A percentile compares a stretch with the other conserved stretches of the same genome.
Evolutionary conservation across 768 basidiomycete genomes (phyloP).

Genomic region (Sistotremastrum niveocremeum): DNA sequence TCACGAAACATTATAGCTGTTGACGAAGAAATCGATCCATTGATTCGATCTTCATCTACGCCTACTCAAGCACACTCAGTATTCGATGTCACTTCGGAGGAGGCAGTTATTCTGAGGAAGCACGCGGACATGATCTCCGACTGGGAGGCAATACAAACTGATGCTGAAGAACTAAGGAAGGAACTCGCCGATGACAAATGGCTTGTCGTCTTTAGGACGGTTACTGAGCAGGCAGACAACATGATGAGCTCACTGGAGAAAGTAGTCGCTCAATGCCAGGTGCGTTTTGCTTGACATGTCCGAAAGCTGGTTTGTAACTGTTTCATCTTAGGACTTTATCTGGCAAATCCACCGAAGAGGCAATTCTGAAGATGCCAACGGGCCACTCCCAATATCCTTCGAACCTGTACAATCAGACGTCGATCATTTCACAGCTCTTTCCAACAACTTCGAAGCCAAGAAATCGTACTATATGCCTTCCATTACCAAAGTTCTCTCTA

Average conservation of each 20-base stretch:
- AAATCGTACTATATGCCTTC: slow-evolving; percentile 92
- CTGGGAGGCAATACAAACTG: slow-evolving; percentile 71
- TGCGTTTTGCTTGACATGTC: slow-evolving; percentile 20
- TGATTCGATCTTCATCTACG: slow-evolving; percentile 34
- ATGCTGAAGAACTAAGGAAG: slow-evolving; percentile 70
- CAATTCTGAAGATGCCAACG: slow-evolving; percentile 20
- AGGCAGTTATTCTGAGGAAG: slow-evolving; percentile 49
- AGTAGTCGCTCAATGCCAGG: slow-evolving; percentile 81
- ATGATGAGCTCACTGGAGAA: slow-evolving; percentile 98
- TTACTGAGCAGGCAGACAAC: slow-evolving; percentile 88
- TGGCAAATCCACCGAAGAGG: slow-evolving; percentile 61
- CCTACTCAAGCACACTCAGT: slow-evolving; percentile 26
- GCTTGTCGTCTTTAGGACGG: slow-evolving; percentile 88
- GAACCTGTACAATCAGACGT: slow-evolving; percentile 32
- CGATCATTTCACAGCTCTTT: slow-evolving; percentile 51
- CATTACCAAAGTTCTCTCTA: slow-evolving; percentile 80
- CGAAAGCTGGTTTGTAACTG: slow-evolving; percentile 4
- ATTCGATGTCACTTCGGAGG: slow-evolving; percentile 25
- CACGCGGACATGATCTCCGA: slow-evolving; percentile 58
- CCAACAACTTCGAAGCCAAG: slow-evolving; percentile 76
- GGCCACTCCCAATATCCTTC: slow-evolving; percentile 27
- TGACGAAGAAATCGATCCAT: slow-evolving; percentile 50
- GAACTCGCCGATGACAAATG: slow-evolving; percentile 97
- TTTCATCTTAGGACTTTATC: slow-evolving; percentile 55
- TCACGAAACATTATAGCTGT: slow-evolving; percentile 58